Percentiles rank a stretch among this genome's conserved stretches.
Evolutionary conservation across 2,329 filamentous ascomycete genomes (phyloP).

Genomic region (Paecilomyces formosus): DNA sequence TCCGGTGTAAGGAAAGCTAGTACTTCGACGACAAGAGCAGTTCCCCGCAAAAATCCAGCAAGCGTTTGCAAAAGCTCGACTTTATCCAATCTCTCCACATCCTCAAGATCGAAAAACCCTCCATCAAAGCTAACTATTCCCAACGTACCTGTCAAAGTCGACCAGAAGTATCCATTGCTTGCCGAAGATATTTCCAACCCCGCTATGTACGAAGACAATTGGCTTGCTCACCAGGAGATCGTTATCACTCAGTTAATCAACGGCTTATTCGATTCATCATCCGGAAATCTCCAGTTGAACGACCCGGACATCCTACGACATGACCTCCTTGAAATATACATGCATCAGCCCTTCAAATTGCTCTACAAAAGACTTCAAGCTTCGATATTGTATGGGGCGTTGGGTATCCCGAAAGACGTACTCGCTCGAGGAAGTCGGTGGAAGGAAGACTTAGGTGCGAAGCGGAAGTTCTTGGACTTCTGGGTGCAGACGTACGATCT

Average conservation of each 20-base stretch:
- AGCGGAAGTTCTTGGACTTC: constrained; percentile 49
- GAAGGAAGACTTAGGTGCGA: constrained; percentile 50
- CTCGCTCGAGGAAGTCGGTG: constrained; percentile 40
- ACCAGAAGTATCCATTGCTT: constrained; percentile 44
- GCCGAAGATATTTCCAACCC: constrained; percentile 48
- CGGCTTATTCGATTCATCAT: constrained; percentile 41
- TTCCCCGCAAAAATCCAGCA: background rate
- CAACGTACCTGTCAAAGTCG: constrained; percentile 17
- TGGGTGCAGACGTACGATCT: constrained; percentile 54
- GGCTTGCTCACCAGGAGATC: constrained; percentile 55
- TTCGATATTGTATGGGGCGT: constrained; percentile 50
- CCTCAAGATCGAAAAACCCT: constrained; percentile 15
- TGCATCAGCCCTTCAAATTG: constrained; percentile 42
- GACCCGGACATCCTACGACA: constrained; percentile 32
- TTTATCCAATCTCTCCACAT: constrained; percentile 7
- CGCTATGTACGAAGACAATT: constrained; percentile 56
- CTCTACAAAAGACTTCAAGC: constrained; percentile 53
- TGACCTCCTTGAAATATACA: constrained; percentile 47
- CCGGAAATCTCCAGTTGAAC: constrained; percentile 10
- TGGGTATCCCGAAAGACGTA: constrained; percentile 49
- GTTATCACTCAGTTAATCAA: constrained; percentile 56
- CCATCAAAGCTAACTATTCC: constrained; percentile 24
- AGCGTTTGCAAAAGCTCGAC: constrained; percentile 8
- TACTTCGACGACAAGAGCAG: background rate
- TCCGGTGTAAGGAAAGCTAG: background rate